Conservation (phyloP, 2,329 filamentous ascomycete genomes). For the Nothopassalora personata region DNA sequence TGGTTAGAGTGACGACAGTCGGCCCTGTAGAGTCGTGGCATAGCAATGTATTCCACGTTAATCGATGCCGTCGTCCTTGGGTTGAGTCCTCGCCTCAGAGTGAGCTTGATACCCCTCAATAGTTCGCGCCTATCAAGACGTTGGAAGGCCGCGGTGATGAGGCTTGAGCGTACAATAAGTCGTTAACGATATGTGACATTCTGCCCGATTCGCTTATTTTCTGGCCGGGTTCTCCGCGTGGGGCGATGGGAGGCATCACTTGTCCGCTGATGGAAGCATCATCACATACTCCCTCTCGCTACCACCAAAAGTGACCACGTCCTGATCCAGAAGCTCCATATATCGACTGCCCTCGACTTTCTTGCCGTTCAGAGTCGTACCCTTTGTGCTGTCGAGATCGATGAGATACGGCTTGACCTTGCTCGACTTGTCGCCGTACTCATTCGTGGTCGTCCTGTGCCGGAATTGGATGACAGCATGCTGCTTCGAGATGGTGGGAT, state of each 20-base stretch:
- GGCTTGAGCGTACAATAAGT: neutral
- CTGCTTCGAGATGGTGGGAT: constrained; percentile 91
- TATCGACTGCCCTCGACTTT: constrained; percentile 70
- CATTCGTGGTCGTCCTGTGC: constrained; percentile 73
- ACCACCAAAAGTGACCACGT: constrained; percentile 80
- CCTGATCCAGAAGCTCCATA: constrained; percentile 79
- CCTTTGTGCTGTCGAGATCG: constrained; percentile 89
- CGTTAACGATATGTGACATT: neutral
- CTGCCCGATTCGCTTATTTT: neutral
- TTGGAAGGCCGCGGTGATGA: neutral
- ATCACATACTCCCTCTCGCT: constrained; percentile 93
- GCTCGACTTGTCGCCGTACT: constrained; percentile 78
- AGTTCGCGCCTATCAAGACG: neutral
- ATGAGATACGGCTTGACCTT: constrained; percentile 74
- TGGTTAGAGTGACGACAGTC: neutral
- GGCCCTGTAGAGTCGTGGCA: neutral
- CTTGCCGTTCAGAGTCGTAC: constrained; percentile 75
- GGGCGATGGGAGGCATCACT: neutral
- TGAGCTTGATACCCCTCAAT: neutral
- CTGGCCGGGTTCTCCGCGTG: too few species aligned
- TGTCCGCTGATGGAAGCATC: constrained; percentile 58
- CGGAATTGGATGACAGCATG: constrained; percentile 94
- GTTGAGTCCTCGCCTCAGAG: neutral
- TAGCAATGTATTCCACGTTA: neutral
- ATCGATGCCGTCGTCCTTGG: neutral